Conservation (phyloP, 495 filamentous ascomycete species). For the Penicillium arizonense region DNA sequence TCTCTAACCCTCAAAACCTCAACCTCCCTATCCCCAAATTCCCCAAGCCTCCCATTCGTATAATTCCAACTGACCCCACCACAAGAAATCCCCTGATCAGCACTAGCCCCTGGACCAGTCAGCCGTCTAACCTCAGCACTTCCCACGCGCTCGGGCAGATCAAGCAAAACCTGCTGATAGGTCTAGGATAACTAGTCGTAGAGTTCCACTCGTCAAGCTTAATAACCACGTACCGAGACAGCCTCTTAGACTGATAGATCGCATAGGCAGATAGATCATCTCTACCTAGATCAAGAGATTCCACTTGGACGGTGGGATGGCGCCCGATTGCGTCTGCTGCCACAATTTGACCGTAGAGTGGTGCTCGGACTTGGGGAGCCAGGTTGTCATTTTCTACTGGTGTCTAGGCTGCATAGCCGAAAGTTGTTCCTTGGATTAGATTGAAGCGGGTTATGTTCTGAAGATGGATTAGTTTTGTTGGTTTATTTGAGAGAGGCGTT, state of each 20-base stretch:
- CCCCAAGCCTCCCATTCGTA: slow-evolving; percentile 11
- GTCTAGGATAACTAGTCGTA: slow-evolving; percentile 12
- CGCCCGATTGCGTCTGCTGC: slow-evolving; percentile 15
- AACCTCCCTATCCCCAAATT: not conserved
- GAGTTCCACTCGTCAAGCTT: slow-evolving; percentile 19
- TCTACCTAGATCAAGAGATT: slow-evolving; percentile 6
- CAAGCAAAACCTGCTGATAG: slow-evolving; percentile 3
- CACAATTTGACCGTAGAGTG: slow-evolving; percentile 15
- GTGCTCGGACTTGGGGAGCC: slow-evolving; percentile 8
- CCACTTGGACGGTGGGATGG: slow-evolving; percentile 7
- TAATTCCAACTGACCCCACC: slow-evolving; percentile 18
- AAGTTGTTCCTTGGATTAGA: slow-evolving; percentile 19
- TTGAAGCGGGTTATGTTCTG: slow-evolving; percentile 18
- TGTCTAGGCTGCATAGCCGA: slow-evolving; percentile 16
- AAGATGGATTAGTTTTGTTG: not conserved
- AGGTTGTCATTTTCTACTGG: slow-evolving; percentile 9
- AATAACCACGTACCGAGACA: slow-evolving; percentile 16
- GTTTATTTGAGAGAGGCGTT: not conserved
- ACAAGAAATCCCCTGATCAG: slow-evolving; percentile 10
- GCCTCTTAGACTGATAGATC: slow-evolving; percentile 8
- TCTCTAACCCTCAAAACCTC: not conserved
- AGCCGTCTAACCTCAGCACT: slow-evolving; percentile 8
- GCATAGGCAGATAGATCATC: slow-evolving; percentile 14
- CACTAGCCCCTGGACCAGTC: slow-evolving; percentile 11
- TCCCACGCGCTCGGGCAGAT: slow-evolving; percentile 1